A percentile compares a stretch with the other conserved stretches of the same genome.
phyloP scores from a whole-genome alignment of 2,329 filamentous ascomycete species.

The Trichoderma arundinaceum region DNA sequence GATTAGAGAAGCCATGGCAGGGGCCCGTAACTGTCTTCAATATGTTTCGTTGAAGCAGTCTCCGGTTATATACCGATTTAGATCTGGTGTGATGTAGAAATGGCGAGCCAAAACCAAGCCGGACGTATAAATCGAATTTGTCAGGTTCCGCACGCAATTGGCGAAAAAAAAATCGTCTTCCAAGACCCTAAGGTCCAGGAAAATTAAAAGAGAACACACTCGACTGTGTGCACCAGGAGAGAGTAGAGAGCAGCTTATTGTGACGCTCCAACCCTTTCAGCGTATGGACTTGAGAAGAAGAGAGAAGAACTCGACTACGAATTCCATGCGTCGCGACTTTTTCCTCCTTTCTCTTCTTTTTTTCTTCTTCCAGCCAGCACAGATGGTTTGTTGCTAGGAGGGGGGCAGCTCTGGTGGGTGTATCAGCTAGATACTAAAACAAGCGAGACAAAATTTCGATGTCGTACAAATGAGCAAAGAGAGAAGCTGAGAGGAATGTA shows the following conservation, averaged over 20 bases:
- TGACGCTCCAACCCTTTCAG: conserved; percentile 30
- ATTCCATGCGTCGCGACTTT: conserved; percentile 37
- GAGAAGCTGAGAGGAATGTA: too few species aligned
- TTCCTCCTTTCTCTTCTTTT: neutral
- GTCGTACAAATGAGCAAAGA: too few species aligned
- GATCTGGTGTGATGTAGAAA: neutral
- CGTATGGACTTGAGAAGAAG: conserved; percentile 39
- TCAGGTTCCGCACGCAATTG: neutral
- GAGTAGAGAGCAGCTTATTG: neutral
- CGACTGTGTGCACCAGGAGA: conserved; percentile 1
- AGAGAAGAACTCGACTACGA: conserved; percentile 38
- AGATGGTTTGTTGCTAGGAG: neutral
- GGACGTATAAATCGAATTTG: too few species aligned
- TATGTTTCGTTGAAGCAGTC: too few species aligned
- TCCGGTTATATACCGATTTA: too few species aligned
- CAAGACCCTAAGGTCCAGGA: neutral
- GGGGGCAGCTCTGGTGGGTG: neutral
- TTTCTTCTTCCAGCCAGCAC: neutral
- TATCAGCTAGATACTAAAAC: too few species aligned
- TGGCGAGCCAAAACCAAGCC: neutral
- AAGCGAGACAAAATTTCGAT: too few species aligned
- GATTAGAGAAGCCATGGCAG: conserved; percentile 8
- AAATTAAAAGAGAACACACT: neutral
- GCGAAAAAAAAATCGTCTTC: neutral
- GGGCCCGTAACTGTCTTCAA: too few species aligned